Base-by-base conservation (phyloP, 2,329 filamentous ascomycete species). In the Fusarium nygamai region DNA sequence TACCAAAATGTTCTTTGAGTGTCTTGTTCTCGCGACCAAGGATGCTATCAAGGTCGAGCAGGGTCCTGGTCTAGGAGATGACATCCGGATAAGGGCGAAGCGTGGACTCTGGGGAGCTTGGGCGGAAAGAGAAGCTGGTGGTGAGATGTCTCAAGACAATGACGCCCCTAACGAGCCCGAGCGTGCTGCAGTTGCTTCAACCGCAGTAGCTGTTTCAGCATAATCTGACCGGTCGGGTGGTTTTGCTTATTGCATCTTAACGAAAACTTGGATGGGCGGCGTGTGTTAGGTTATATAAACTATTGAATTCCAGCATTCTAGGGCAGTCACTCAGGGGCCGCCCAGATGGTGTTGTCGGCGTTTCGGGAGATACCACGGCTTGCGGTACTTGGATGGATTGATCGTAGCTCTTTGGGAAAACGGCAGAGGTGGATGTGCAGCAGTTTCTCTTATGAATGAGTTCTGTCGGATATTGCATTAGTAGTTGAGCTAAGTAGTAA, bases 1-100 rank as follows among this genome's bases (percentile, higher is more conserved):
- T 1, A 99, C 96, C 48, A 98, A 98, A 88, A 98, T 99, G 95
- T 99, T 99, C 86, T 99, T 99, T 79, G 96, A 99, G 84, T 92
- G 96, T 62, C 88, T 99, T 31, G 96, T 99, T 7, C 88, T 99
- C 53, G 96, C 96, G 10, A 99, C 96, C 47, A 99, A 99, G 85
- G 96, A 99, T 81, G 96, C 96, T 34, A 93, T 99, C 84, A 98
- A 98, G 84, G 94, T 98, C 33, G 96, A 98, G 81, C 96, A 99
- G 83, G 89, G 89, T 56, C 86, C 92, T 71, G 89, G 88, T 43
- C 89, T 98, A 33, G 95, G 95, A 57, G 93, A 92, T 6, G 89
- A 92, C 20, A 94, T 99, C 79, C 89, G 92, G 67, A 93, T 99
- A 67, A 89, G 94, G 75, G 95, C 93, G 67, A 99, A 99, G 89